phyloP scores from a whole-genome alignment of 768 basidiomycete genomes.

The Hypholoma sublateritium region DNA sequence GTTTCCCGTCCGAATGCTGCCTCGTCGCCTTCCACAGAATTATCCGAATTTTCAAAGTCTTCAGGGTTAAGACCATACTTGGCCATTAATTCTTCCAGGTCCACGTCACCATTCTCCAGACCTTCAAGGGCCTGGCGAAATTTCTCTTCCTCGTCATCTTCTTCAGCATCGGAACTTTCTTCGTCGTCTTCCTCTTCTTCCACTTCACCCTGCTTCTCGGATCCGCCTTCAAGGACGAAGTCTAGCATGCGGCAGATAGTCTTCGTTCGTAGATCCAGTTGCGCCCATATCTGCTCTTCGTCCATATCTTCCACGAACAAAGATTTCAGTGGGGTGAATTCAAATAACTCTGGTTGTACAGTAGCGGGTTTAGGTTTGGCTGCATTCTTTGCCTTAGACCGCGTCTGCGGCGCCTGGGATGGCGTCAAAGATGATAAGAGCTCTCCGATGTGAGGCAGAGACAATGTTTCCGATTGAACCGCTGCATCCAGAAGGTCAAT shows the following conservation, averaged over 20 bases:
- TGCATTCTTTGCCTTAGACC: slow-evolving; percentile 58
- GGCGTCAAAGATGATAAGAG: slow-evolving; percentile 70
- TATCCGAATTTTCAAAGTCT: slow-evolving; percentile 22
- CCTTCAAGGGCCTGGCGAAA: slow-evolving; percentile 33
- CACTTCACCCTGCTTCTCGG: slow-evolving; percentile 27
- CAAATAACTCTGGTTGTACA: slow-evolving; percentile 31
- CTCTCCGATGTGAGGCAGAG: slow-evolving; percentile 61
- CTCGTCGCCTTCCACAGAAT: slow-evolving; percentile 24
- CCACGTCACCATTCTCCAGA: slow-evolving; percentile 29
- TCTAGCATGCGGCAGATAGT: slow-evolving; percentile 71
- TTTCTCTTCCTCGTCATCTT: slow-evolving; percentile 30
- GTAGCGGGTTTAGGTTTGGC: slow-evolving; percentile 35
- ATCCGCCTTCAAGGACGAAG: slow-evolving; percentile 56
- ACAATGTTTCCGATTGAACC: slow-evolving; percentile 63
- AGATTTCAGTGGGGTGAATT: slow-evolving; percentile 70
- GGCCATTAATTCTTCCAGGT: slow-evolving; percentile 30
- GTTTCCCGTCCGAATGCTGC: slow-evolving; percentile 2
- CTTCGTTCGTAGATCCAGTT: slow-evolving; percentile 80
- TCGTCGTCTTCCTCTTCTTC: slow-evolving; percentile 36
- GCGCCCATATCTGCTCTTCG: slow-evolving; percentile 89
- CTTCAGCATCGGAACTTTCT: slow-evolving; percentile 29
- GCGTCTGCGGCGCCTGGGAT: slow-evolving; percentile 70
- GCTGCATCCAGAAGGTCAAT: slow-evolving; percentile 40
- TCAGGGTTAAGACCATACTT: slow-evolving; percentile 28
- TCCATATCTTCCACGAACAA: slow-evolving; percentile 81